Conservation (phyloP, 192 early-diverging fungal genomes). For the Mortierella antarctica region DNA sequence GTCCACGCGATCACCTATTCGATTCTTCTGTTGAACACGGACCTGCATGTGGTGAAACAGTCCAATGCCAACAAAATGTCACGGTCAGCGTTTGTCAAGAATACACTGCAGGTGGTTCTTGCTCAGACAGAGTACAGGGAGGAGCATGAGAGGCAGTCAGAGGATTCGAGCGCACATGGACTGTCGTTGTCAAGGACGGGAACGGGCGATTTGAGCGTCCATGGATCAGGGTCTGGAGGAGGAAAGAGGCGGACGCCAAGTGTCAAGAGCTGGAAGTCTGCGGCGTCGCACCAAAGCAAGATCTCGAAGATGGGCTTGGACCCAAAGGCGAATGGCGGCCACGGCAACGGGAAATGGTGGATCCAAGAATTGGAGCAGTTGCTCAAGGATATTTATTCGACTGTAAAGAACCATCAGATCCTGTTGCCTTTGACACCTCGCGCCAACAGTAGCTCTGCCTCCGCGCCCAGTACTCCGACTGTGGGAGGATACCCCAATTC, state of each 20-base stretch:
- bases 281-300: slow-evolving; percentile 17
- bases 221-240: slow-evolving; percentile 2
- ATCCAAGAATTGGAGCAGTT: slow-evolving; percentile 62
- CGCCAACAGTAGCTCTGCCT: not conserved
- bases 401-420: slow-evolving; percentile 70
- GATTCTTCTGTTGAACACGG: slow-evolving; percentile 90
- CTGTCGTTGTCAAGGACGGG: slow-evolving; percentile 2
- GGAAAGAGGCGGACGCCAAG: slow-evolving; percentile 21
- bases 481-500: no score
- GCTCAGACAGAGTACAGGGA: not conserved
- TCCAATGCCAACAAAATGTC: slow-evolving; percentile 72
- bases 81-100: slow-evolving; percentile 74
- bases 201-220: slow-evolving; percentile 19
- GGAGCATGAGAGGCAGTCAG: slow-evolving; percentile 9
- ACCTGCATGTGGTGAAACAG: slow-evolving; percentile 86
- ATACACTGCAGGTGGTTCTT: slow-evolving; percentile 67
- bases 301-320: slow-evolving; percentile 14
- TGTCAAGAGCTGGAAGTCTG: slow-evolving; percentile 45
- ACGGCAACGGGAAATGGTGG: slow-evolving; percentile 54
- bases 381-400: slow-evolving; percentile 69
- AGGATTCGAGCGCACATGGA: slow-evolving; percentile 2
- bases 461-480: no score
- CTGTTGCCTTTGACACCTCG: slow-evolving; percentile 39
- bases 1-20: slow-evolving; percentile 91
- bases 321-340: slow-evolving; percentile 25